Percentiles rank a stretch among this genome's conserved stretches.
These are phyloP conservation scores for Neurospora sp. DNA, from an alignment of 495 filamentous ascomycete genomes.

Conservation along the genomic window DNA sequence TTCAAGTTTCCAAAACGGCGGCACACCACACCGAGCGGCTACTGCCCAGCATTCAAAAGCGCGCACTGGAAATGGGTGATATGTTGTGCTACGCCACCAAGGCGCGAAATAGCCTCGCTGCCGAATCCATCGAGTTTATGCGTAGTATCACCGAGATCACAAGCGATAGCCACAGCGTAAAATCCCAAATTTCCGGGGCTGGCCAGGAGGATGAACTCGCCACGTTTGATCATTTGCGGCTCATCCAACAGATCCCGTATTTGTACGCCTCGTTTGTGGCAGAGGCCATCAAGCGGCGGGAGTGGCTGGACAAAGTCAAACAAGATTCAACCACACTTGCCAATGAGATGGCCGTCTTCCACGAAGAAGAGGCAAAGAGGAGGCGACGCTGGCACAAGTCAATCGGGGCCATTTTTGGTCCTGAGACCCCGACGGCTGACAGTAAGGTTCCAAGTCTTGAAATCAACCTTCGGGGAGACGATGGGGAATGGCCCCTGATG, in stretches of 20 bases:
- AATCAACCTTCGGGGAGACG: slow-evolving; percentile 73
- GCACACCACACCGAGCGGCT: slow-evolving; percentile 77
- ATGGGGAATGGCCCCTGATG: slow-evolving; percentile 64
- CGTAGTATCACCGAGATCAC: slow-evolving; percentile 71
- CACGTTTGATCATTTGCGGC: slow-evolving; percentile 63
- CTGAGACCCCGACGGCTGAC: slow-evolving; percentile 25
- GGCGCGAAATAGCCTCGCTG: slow-evolving; percentile 46
- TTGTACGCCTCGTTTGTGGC: slow-evolving; percentile 82
- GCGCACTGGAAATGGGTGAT: slow-evolving; percentile 64
- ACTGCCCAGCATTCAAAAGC: slow-evolving; percentile 66
- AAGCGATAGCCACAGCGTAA: slow-evolving; percentile 56
- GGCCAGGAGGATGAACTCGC: slow-evolving; percentile 59
- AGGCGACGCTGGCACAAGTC: slow-evolving; percentile 84
- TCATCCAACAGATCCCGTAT: slow-evolving; percentile 70
- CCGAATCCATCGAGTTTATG: slow-evolving; percentile 59
- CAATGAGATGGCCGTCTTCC: slow-evolving; percentile 81
- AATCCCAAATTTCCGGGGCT: slow-evolving; percentile 57
- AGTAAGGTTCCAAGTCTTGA: slow-evolving; percentile 63
- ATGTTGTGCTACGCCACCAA: slow-evolving; percentile 57
- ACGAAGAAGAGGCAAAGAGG: slow-evolving; percentile 83
- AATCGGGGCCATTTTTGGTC: slow-evolving; percentile 49
- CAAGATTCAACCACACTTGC: slow-evolving; percentile 73
- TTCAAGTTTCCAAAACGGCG: slow-evolving; percentile 77
- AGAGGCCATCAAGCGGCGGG: slow-evolving; percentile 73
- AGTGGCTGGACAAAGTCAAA: slow-evolving; percentile 86